phyloP scores from a whole-genome alignment of 306 rosid genomes.

The Aeschynomene evenia region DNA sequence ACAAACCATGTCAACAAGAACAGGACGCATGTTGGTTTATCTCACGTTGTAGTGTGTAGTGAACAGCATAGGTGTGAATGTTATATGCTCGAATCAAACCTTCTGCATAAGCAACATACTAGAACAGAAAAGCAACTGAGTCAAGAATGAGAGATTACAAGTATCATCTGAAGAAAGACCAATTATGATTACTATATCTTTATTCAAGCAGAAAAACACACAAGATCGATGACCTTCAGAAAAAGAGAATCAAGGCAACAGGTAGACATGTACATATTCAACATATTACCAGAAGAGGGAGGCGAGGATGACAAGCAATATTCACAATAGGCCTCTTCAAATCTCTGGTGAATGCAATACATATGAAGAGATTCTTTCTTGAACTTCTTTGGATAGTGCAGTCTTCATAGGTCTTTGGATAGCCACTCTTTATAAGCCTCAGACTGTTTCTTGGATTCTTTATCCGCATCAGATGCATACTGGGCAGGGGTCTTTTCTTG shows the following conservation, averaged over 20 bases:
- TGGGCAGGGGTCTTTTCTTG: too few species aligned
- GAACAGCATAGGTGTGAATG: conserved; percentile 93
- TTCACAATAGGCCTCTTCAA: conserved; percentile 94
- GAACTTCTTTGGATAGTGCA: too few species aligned
- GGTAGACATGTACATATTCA: not conserved
- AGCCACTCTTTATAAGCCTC: too few species aligned
- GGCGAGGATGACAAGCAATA: conserved; percentile 99
- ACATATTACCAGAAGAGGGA: conserved; percentile 69
- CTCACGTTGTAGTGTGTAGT: conserved; percentile 91
- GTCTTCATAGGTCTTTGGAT: too few species aligned
- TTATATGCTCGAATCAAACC: conserved; percentile 97
- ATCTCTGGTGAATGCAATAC: too few species aligned
- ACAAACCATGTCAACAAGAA: conserved; percentile 29
- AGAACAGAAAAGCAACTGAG: conserved; percentile 32
- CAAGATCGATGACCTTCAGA: conserved; percentile 13
- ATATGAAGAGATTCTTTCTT: too few species aligned
- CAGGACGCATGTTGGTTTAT: conserved; percentile 29
- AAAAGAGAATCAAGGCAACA: conserved; percentile 23
- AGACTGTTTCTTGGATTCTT: too few species aligned
- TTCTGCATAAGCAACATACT: conserved; percentile 96
- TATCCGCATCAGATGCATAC: too few species aligned
- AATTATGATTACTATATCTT: not conserved
- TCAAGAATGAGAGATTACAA: conserved; percentile 18
- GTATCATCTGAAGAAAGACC: conserved; percentile 21
- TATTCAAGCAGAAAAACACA: conserved; percentile 22